Evolutionary conservation across 1,139 yeast genomes (phyloP), one percentile per base, ranked within the genome.

Genomic region (Candida anutae): DNA sequence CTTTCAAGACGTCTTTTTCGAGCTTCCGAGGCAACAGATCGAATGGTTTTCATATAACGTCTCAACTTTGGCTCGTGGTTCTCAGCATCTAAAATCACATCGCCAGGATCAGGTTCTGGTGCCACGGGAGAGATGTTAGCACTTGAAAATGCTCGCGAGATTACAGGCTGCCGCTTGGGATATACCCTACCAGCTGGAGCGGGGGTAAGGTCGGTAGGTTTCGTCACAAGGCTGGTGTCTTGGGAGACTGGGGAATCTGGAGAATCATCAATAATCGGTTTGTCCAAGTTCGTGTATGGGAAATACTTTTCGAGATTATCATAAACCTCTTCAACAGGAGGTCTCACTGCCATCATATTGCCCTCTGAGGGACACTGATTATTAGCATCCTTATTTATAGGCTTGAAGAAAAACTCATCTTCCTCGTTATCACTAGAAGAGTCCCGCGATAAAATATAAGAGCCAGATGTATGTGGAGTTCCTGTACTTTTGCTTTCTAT

Each of bases 21-120:
- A 1, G 97, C 97, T 50, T 93, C 98, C 39, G 81, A 74, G 1
- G 96, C 98, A 29, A 90, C 95, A 13, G 82, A 78, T 39, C 98
- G 68, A 34, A 93, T 85, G 10, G 95, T 81, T 54, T 85, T 85
- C 76, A 88, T 81, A 34, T 87, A 62, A 13, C 64, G 53, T 21
- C 55, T 46, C 24, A 62, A 46, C 12, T 48, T 45, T 4, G 51
- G 51, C 1, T 46, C 55, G 24, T 42, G 50, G 16, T 35, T 36
- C 6, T 59, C 67, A 0, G 57, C 55, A 30, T 58, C 57, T 15
- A 60, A 45, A 0, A 60, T 45, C 21, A 57, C 66, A 28, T 60
- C 68, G 2, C 55, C 55, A 11, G 50, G 29, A 25, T 52, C 63
- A 6, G 12, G 16, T 2, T 28, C 24, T 6, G 26, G 13, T 4